These are phyloP conservation scores for Coemansia umbellata DNA, from an alignment of 192 early-diverging fungal genomes.

Conservation along the genomic window DNA sequence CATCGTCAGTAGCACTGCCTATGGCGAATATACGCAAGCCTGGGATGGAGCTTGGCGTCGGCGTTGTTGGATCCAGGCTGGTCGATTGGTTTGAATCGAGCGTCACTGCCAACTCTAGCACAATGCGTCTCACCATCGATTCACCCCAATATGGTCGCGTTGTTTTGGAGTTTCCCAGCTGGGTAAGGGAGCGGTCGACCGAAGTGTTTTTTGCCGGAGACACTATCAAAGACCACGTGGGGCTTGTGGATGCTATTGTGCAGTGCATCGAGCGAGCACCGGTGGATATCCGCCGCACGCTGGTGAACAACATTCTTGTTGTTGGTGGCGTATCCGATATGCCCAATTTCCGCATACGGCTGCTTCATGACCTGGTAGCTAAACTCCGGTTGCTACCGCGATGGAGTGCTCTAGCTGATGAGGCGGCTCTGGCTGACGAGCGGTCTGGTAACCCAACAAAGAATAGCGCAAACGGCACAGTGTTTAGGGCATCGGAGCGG, in stretches of 20 bases:
- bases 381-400: constrained; percentile 46
- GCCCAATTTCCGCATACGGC: constrained; percentile 62
- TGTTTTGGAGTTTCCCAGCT: constrained; percentile 62
- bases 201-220: constrained; percentile 81
- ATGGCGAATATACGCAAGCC: not conserved
- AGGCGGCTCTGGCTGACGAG: constrained; percentile 56
- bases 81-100: constrained; percentile 20
- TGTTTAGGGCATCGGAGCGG: constrained; percentile 67
- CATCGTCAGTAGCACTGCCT: constrained; percentile 2
- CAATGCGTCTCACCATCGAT: constrained; percentile 4
- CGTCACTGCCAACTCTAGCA: not conserved
- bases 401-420: constrained; percentile 54
- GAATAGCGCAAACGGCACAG: constrained; percentile 53
- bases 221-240: constrained; percentile 55
- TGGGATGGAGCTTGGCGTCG: not conserved
- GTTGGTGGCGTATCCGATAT: constrained; percentile 75
- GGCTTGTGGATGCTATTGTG: constrained; percentile 56
- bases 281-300: constrained; percentile 64
- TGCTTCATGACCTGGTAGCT: constrained; percentile 60
- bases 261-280: constrained; percentile 58
- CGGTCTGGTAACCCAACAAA: no score
- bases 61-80: not conserved
- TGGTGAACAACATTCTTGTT: constrained; percentile 65
- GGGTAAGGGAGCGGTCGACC: constrained; percentile 77
- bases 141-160: constrained; percentile 48